Evolutionary conservation across 352 stramenopile species (phyloP).

Genomic region (Poterioochromonas sp.): DNA sequence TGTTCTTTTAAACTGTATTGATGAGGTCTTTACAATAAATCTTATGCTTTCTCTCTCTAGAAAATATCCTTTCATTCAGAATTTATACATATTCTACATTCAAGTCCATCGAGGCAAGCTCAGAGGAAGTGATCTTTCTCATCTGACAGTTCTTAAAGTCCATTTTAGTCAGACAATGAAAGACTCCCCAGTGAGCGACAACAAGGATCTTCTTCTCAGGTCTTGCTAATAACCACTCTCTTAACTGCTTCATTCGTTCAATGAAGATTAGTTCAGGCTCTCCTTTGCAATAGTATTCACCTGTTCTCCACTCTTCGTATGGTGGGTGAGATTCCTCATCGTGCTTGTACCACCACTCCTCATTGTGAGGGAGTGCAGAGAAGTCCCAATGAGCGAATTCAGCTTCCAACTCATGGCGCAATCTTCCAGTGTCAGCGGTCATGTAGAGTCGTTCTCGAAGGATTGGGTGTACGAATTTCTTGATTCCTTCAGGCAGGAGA

Average conservation of each 20-base stretch:
- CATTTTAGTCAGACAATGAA: not conserved
- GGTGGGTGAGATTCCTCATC: not conserved
- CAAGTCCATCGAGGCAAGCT: too few species aligned
- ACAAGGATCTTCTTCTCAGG: not conserved
- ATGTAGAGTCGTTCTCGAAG: not conserved
- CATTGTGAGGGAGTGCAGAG: not conserved
- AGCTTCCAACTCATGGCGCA: not conserved
- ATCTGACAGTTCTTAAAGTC: conserved; percentile 8
- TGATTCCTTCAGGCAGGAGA: not conserved
- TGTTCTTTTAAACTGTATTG: too few species aligned
- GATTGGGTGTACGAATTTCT: not conserved
- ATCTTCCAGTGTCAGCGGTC: not conserved
- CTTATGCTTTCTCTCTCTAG: too few species aligned
- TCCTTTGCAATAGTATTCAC: not conserved
- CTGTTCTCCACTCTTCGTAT: conserved; percentile 2
- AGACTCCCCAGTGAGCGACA: not conserved
- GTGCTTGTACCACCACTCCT: not conserved
- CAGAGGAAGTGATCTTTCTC: not conserved
- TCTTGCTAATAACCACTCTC: not conserved
- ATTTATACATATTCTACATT: too few species aligned
- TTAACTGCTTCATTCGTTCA: not conserved
- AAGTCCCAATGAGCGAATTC: not conserved
- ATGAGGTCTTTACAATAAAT: too few species aligned
- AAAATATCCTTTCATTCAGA: too few species aligned
- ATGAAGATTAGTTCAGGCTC: not conserved